Base-by-base conservation (phyloP, 1,284 basidiomycete species). In the Puccinia novopanici region DNA sequence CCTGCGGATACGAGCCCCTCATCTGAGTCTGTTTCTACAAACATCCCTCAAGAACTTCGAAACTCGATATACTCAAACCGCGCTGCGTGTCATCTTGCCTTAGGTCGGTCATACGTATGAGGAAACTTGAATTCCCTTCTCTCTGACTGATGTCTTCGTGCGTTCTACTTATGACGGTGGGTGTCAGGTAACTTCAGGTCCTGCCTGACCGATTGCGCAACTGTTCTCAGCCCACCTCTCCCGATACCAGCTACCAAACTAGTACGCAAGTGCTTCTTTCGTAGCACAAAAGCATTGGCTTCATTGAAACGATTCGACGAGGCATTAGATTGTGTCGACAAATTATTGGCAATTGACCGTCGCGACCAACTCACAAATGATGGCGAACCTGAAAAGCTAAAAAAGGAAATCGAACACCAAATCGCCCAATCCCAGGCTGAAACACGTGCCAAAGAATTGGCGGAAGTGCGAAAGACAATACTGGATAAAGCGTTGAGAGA, bases 31-130 rank as follows among this genome's bases (percentile, higher is more conserved):
- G 15, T 37, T 13, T 6, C n/a, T 34, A 34, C 37, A n/a, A 30
- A 40, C 0, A n/a, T 71, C n/a, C 68, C 67, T 48, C 40, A 71
- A 48, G 17, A 57, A n/a, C 34, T 50, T 3, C 22, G 27, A 24
- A 59, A 50, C 27, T 70, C 68, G 10, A 45, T 79, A 54, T 52
- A 55, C 19, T 71, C 77, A 19, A 79, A 79, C 45, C 67, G 77
- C 24, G 77, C 77, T 37, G 77, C 77, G n/a, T 79, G 77, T 48
- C 77, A 79, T 79, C 77, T 79, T 72, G 34, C 77, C 37, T 57
- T 79, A 22, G 77, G 77, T 72, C 50, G 24, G 75, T 45, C 55
- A 37, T 37, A 27, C 24, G 17, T 70, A 13, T 12, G n/a, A 27
- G 13, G n/a, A 50, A 3, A 50, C 15, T 68, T 4, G 9, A 68